A percentile compares a stretch with the other conserved stretches of the same genome.
phyloP scores from a whole-genome alignment of 2,329 filamentous ascomycete species.

The Trichocomaceae sp. region DNA sequence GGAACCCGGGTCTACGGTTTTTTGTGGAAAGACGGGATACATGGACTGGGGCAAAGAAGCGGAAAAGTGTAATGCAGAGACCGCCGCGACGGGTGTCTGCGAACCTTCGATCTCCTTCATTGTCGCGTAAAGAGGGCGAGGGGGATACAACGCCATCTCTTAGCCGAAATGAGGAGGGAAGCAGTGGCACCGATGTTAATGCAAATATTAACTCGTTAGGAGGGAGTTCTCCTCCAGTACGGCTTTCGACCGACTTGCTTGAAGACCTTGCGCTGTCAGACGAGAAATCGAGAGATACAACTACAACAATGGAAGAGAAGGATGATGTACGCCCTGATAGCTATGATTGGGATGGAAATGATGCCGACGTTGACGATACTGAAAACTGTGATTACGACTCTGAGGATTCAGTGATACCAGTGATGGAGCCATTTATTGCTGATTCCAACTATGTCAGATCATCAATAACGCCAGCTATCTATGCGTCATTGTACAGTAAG shows the following conservation, averaged over 20 bases:
- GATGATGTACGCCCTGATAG: background rate
- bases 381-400: conserved; percentile 23
- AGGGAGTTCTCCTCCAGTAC: background rate
- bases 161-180: background rate
- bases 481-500: conserved; percentile 82
- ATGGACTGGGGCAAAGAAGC: conserved; percentile 67
- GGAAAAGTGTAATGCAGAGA: conserved; percentile 14
- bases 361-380: conserved; percentile 26
- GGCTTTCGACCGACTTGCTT: conserved; percentile 1
- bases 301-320: background rate
- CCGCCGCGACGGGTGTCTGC: background rate
- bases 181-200: background rate
- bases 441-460: conserved; percentile 67
- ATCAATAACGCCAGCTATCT: conserved; percentile 66
- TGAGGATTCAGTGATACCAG: conserved; percentile 60
- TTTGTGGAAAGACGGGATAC: conserved; percentile 71
- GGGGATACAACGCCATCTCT: background rate
- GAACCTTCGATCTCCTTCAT: background rate
- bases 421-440: conserved; percentile 67
- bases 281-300: background rate
- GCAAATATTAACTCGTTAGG: background rate
- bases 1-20: conserved; percentile 76
- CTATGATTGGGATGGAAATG: background rate
- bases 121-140: background rate
- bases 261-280: conserved; percentile 6